Evolutionary conservation across 2,329 filamentous ascomycete genomes (phyloP).

Genomic region (Trichoderma semiorbis): DNA sequence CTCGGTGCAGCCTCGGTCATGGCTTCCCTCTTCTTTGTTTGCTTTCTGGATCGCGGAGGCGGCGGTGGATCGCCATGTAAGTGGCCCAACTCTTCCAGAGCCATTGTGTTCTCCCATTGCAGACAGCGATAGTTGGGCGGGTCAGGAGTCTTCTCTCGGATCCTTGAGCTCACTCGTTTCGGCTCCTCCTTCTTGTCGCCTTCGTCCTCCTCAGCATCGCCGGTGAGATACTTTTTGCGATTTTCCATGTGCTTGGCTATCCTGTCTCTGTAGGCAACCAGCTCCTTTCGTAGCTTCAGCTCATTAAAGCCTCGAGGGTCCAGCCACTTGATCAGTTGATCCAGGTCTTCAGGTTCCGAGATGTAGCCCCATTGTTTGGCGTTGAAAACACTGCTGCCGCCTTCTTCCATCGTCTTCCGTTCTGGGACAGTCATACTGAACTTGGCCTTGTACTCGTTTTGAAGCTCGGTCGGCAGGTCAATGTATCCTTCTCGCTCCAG

Average conservation of each 20-base stretch:
- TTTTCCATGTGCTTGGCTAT: slow-evolving; percentile 78
- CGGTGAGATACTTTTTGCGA: slow-evolving; percentile 63
- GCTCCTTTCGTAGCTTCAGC: slow-evolving; percentile 80
- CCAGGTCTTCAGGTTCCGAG: slow-evolving; percentile 73
- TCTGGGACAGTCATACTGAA: slow-evolving; percentile 82
- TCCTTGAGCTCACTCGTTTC: slow-evolving; percentile 44
- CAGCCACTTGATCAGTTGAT: slow-evolving; percentile 80
- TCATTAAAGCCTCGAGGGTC: slow-evolving; percentile 85
- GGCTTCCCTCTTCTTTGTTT: slow-evolving; percentile 50
- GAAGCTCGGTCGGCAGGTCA: slow-evolving; percentile 66
- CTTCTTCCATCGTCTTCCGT: slow-evolving; percentile 83
- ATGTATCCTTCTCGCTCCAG: slow-evolving; percentile 84
- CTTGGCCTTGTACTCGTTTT: slow-evolving; percentile 70
- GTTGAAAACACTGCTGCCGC: slow-evolving; percentile 69
- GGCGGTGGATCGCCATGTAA: slow-evolving; percentile 55
- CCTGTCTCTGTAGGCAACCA: slow-evolving; percentile 69
- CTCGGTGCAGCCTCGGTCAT: slow-evolving; percentile 28
- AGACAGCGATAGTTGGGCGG: slow-evolving; percentile 47
- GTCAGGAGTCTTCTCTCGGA: slow-evolving; percentile 47
- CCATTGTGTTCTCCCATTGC: slow-evolving; percentile 55
- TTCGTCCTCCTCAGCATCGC: slow-evolving; percentile 37
- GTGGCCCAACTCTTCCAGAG: slow-evolving; percentile 55
- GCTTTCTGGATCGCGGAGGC: slow-evolving; percentile 49
- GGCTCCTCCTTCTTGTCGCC: slow-evolving; percentile 40
- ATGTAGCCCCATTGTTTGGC: slow-evolving; percentile 90